These are phyloP conservation scores for Setaria italica DNA, from an alignment of 202 grass and related monocot species.

Conservation along the genomic window DNA sequence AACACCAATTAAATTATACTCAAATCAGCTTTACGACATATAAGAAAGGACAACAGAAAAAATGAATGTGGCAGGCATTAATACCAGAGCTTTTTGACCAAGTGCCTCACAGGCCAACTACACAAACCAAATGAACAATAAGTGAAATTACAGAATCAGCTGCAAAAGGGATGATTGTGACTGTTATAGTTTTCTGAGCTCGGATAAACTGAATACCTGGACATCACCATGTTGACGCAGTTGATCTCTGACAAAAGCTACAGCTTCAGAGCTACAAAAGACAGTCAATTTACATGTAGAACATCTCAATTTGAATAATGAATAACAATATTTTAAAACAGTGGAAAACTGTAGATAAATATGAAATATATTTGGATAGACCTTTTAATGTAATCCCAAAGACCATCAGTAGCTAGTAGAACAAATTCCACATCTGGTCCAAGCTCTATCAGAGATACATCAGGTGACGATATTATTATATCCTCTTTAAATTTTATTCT, in stretches of 20 bases:
- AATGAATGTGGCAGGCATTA: constrained; percentile 33
- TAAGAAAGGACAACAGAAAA: constrained; percentile 37
- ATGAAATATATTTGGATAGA: constrained; percentile 34
- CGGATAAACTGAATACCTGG: constrained; percentile 59
- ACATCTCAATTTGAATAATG: constrained; percentile 20
- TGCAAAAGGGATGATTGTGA: not conserved
- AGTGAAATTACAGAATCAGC: constrained; percentile 37
- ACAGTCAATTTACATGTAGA: constrained; percentile 41
- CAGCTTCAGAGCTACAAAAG: constrained; percentile 75
- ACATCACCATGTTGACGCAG: constrained; percentile 89
- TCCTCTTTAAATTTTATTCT: constrained; percentile 90
- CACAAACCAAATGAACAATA: constrained; percentile 45
- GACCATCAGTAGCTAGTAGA: constrained; percentile 90
- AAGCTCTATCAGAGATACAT: constrained; percentile 82
- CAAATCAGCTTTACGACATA: not conserved
- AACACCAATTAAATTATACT: not conserved
- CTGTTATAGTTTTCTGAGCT: not conserved
- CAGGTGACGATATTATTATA: constrained; percentile 70
- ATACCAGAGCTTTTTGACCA: constrained; percentile 75
- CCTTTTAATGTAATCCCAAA: constrained; percentile 99
- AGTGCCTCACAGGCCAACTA: constrained; percentile 87
- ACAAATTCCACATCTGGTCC: constrained; percentile 83
- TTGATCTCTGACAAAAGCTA: constrained; percentile 90
- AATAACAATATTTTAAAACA: constrained; percentile 1
- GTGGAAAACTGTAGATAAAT: constrained; percentile 8